These are phyloP conservation scores for Pezicula neosporulosa DNA, from an alignment of 2,329 filamentous ascomycete genomes.

Conservation along the genomic window DNA sequence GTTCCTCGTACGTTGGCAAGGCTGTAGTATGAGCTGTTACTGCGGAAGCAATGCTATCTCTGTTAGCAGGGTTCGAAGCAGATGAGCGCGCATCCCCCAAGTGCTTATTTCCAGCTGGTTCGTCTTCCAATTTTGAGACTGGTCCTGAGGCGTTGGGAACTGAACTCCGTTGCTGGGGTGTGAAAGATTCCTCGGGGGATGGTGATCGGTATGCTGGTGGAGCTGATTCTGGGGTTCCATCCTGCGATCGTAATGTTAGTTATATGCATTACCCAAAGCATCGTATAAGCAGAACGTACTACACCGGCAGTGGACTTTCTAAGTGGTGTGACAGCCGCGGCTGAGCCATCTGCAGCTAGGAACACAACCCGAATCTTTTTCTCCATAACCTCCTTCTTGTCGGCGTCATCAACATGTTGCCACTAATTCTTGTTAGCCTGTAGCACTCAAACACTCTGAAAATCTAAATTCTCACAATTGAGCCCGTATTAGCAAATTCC, in stretches of 20 bases:
- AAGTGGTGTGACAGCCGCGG: constrained; percentile 19
- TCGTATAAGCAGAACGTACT: constrained; percentile 13
- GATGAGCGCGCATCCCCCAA: constrained; percentile 33
- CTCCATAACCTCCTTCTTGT: constrained; percentile 80
- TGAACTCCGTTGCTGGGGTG: constrained; percentile 25
- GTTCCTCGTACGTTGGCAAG: constrained; percentile 46
- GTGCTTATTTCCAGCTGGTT: constrained; percentile 31
- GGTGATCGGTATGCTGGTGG: constrained; percentile 54
- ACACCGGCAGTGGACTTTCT: constrained; percentile 20
- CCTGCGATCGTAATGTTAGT: constrained; percentile 7
- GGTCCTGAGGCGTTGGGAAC: constrained; percentile 20
- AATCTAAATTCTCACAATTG: constrained; percentile 61
- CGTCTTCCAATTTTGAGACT: constrained; percentile 26
- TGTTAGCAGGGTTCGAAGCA: constrained; percentile 15
- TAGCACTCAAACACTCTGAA: not conserved
- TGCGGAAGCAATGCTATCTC: constrained; percentile 28
- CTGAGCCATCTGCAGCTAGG: constrained; percentile 57
- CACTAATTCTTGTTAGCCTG: constrained; percentile 40
- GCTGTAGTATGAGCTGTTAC: constrained; percentile 44
- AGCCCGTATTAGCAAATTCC: constrained; percentile 75
- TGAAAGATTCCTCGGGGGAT: constrained; percentile 36
- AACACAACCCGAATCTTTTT: constrained; percentile 94
- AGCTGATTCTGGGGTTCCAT: constrained; percentile 19
- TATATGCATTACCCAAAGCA: not conserved
- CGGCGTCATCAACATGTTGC: constrained; percentile 66